These are phyloP conservation scores for Allomyces arbusculus DNA, from an alignment of 192 early-diverging fungal genomes.

Conservation along the genomic window DNA sequence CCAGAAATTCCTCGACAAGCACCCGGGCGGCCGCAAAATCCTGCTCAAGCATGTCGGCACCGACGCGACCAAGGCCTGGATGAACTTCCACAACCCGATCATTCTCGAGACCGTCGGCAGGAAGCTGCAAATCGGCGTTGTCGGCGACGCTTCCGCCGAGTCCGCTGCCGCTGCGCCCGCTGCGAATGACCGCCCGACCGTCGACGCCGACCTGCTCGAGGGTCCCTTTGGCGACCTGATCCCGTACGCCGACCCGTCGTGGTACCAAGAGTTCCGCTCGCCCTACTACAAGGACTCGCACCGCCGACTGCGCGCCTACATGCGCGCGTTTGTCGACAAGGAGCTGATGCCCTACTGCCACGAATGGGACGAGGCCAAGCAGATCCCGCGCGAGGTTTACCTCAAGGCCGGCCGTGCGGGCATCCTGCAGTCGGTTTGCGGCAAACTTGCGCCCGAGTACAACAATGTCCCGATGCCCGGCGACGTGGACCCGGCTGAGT, in stretches of 20 bases:
- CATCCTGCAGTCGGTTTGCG: slow-evolving; percentile 41
- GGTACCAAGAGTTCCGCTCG: slow-evolving; percentile 39
- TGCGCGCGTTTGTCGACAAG: slow-evolving; percentile 56
- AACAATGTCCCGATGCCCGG: slow-evolving; percentile 18
- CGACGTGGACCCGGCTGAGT: slow-evolving; percentile 29
- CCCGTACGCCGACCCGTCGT: slow-evolving; percentile 61
- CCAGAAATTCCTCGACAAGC: not conserved
- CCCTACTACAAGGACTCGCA: slow-evolving; percentile 69
- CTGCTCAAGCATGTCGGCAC: slow-evolving; percentile 53
- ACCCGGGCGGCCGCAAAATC: slow-evolving; percentile 36
- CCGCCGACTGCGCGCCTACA: slow-evolving; percentile 29
- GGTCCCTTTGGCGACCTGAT: slow-evolving; percentile 51
- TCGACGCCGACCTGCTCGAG: slow-evolving; percentile 8
- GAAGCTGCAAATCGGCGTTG: slow-evolving; percentile 1
- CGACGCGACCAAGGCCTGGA: slow-evolving; percentile 69
- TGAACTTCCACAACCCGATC: slow-evolving; percentile 56
- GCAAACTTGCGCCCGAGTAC: slow-evolving; percentile 17
- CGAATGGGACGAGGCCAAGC: slow-evolving; percentile 70
- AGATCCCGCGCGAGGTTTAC: slow-evolving; percentile 48
- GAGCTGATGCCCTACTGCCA: slow-evolving; percentile 52
- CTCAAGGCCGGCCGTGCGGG: slow-evolving; percentile 52
- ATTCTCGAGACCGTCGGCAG: not conserved
- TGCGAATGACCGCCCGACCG: slow-evolving; percentile 7
- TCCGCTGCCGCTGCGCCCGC: not conserved
- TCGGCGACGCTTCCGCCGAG: not conserved